Evolutionary conservation across 441 rosid species (phyloP), one percentile per base, ranked within the genome.

Genomic region (Populus hybrid): DNA sequence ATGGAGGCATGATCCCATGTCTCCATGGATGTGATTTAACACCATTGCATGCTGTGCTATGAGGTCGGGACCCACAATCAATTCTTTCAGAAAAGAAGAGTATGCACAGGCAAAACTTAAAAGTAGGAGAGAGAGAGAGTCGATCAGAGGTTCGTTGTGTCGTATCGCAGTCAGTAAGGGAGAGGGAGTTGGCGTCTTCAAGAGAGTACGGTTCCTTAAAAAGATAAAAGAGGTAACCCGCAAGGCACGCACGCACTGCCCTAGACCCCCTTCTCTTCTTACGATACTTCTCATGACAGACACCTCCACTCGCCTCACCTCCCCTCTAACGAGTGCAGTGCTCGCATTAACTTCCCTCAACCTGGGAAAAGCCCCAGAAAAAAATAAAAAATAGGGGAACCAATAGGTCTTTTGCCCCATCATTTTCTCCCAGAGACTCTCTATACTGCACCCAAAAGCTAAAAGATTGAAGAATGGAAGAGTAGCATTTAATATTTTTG

Each of bases 211-310:
- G 56, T 50, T 50, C 56, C 56, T 50, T 50, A 14, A 50, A 50
- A 50, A 14, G 56, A 50, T 50, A 50, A 29, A 28, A 31, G 69
- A 21, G 76, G 80, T 78, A 85, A 81, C 88, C 88, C 89, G 91
- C 80, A 81, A 84, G 86, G 88, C 88, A 87, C 56, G 56, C 56
- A 50, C 56, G 56, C 56, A 80, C 86, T 68, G 63, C 64, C 23
- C 68, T 67, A 14, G 12, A 45, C 53, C 20, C 53, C 56, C 20
- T 4, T 14, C 56, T 45, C 56, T 45, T 1, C 56, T 45, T 45
- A 1, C 56, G 56, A 45, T 14, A 45, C 56, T 45, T 45, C 56
- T 20, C 1, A 0, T 50, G 56, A 50, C 45, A 38, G 45, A 38
- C 56, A 50, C 56, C 20, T 50, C 56, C 1, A 4, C 56, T 50